phyloP scores from a whole-genome alignment of 1,139 yeast species.

The Sugiyamaella neomexicana region DNA sequence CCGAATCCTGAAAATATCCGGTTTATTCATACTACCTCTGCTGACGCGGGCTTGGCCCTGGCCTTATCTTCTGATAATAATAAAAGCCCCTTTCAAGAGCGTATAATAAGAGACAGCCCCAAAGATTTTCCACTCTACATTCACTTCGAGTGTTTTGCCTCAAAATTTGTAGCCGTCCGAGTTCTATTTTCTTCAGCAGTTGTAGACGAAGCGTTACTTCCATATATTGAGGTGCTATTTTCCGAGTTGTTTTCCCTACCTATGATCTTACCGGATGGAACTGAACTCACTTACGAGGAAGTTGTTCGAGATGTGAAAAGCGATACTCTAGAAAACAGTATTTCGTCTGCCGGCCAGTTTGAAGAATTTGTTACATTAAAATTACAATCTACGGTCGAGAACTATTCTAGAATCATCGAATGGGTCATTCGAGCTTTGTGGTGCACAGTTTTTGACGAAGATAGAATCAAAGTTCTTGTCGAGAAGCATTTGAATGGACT shows the following conservation, averaged over 20 bases:
- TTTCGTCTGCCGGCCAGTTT: constrained; percentile 54
- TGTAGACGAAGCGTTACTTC: constrained; percentile 59
- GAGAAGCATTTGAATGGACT: constrained; percentile 75
- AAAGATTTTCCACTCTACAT: constrained; percentile 62
- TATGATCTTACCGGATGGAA: constrained; percentile 61
- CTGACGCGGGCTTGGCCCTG: constrained; percentile 41
- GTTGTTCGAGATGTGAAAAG: constrained; percentile 71
- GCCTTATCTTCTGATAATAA: not conserved
- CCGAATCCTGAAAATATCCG: constrained; percentile 77
- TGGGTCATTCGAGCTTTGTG: constrained; percentile 74
- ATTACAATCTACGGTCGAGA: constrained; percentile 60
- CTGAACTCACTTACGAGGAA: constrained; percentile 62
- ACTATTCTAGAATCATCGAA: constrained; percentile 66
- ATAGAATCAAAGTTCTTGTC: constrained; percentile 65
- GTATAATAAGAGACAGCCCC: constrained; percentile 43
- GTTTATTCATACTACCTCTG: constrained; percentile 70
- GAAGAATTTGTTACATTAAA: constrained; percentile 64
- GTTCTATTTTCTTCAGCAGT: constrained; percentile 62
- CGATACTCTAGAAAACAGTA: constrained; percentile 55
- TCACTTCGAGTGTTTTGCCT: constrained; percentile 76
- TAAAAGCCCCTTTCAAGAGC: constrained; percentile 30
- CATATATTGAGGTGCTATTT: constrained; percentile 62
- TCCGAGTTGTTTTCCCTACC: constrained; percentile 73
- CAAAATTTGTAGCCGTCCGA: constrained; percentile 76
- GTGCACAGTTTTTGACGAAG: constrained; percentile 67